A percentile compares a stretch with the other conserved stretches of the same genome.
Conservation (phyloP, 495 filamentous ascomycete species). For the Penicillium canescens region DNA sequence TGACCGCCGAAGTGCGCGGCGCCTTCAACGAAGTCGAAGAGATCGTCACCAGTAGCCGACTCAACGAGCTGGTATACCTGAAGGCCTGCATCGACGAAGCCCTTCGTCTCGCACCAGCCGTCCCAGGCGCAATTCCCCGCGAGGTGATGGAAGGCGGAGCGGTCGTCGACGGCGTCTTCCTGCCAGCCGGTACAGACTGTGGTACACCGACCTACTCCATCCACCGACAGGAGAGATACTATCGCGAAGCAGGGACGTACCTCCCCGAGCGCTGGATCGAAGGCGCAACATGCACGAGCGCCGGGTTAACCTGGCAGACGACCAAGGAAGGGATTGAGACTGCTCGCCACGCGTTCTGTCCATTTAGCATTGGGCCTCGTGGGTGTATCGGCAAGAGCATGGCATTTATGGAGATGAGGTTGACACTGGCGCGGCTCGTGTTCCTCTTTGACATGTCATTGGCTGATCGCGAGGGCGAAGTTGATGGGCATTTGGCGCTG, state of each 20-base stretch:
- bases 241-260: constrained; percentile 48
- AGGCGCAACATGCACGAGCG: constrained; percentile 29
- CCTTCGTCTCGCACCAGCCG: constrained; percentile 63
- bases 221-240: constrained; percentile 57
- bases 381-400: constrained; percentile 60
- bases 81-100: constrained; percentile 66
- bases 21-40: constrained; percentile 54
- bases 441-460: constrained; percentile 48
- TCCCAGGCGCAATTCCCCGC: constrained; percentile 55
- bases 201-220: constrained; percentile 56
- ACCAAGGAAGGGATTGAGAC: constrained; percentile 40
- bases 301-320: constrained; percentile 25
- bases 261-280: constrained; percentile 58
- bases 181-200: constrained; percentile 53
- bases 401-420: constrained; percentile 55
- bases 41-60: constrained; percentile 50
- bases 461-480: constrained; percentile 42
- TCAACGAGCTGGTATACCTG: constrained; percentile 55
- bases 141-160: constrained; percentile 58
- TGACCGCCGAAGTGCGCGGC: constrained; percentile 53
- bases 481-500: constrained; percentile 42
- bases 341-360: constrained; percentile 49
- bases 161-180: constrained; percentile 50
- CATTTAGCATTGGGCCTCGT: constrained; percentile 58
- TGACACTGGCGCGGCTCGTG: constrained; percentile 51